Evolutionary conservation across 2,329 filamentous ascomycete species (phyloP), one percentile per base, ranked within the genome.

Genomic region (Talaromyces sp.): DNA sequence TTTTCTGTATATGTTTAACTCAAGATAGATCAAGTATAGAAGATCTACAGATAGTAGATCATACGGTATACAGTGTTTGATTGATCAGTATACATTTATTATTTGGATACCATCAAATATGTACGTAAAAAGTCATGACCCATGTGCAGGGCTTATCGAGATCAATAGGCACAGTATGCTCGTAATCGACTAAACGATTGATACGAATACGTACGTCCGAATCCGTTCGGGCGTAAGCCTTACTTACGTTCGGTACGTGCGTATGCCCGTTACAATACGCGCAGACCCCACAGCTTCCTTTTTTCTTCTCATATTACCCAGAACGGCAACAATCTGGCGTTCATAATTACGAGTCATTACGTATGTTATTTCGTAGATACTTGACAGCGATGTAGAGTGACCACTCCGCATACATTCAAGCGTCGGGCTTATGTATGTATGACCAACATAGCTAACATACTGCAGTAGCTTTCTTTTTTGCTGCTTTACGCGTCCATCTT

Each of bases 291-390:
- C 45, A 33, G 13, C 5, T 33, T 19, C 45, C 19, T 8, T 19
- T 19, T 19, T 33, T 48, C 5, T 33, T 19, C 45, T 35, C n/a
- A 33, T 19, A 33, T 33, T 48, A 21, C 45, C 28, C 11, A 21
- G 33, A 48, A 48, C 45, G 28, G 45, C 45, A 48, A 48, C n/a
- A 21, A 31, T 17, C 25, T 7, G 15, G 5, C 8, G 25, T 48
- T 48, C 45, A 35, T 48, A 48, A 35, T 48, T 48, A 48, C 45
- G 15, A 35, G 45, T 35, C 45, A 48, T 48, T 48, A 48, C 45
- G 45, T 48, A 33, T 35, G 10, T 48, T 35, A 35, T 40, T 21
- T 11, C n/a, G n/a, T n/a, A n/a, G n/a, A n/a, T n/a, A n/a, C n/a
- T n/a, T n/a, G n/a, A n/a, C n/a, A n/a, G n/a, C n/a, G n/a, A n/a